phyloP scores from a whole-genome alignment of 2,329 filamentous ascomycete species.

The Truncatella angustata region DNA sequence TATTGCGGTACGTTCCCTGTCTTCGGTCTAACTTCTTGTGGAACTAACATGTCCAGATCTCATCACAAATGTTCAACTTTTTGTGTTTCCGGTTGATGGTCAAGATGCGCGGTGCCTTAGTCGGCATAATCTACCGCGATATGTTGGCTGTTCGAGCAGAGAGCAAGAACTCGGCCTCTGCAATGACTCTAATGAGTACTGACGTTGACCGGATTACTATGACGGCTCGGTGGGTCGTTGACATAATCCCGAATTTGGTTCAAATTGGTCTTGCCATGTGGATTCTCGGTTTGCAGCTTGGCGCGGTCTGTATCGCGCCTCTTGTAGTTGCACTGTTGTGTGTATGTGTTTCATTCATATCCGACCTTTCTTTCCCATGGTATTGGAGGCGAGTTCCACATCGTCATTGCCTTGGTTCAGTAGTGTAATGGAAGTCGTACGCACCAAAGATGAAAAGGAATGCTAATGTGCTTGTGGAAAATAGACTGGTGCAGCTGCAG shows the following conservation, averaged over 20 bases:
- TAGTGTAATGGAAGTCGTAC: too few species aligned
- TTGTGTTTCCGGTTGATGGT: slow-evolving; percentile 2
- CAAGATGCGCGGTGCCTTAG: slow-evolving; percentile 3
- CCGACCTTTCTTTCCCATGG: too few species aligned
- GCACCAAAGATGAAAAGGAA: too few species aligned
- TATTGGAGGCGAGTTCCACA: too few species aligned
- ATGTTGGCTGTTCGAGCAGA: slow-evolving; percentile 4
- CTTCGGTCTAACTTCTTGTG: not conserved
- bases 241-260: not conserved
- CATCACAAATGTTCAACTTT: slow-evolving; percentile 4
- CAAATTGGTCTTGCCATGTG: slow-evolving; percentile 3
- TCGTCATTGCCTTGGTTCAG: too few species aligned
- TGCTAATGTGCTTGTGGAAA: too few species aligned
- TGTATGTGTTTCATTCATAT: too few species aligned
- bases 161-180: slow-evolving; percentile 5
- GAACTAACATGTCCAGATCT: not conserved
- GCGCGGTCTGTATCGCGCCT: slow-evolving; percentile 1
- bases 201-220: slow-evolving; percentile 3
- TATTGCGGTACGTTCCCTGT: not conserved
- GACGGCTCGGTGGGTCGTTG: not conserved
- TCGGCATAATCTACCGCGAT: slow-evolving; percentile 4
- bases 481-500: not conserved
- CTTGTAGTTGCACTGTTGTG: not conserved
- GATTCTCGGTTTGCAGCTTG: slow-evolving; percentile 1
- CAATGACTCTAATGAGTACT: slow-evolving; percentile 7